phyloP scores from a whole-genome alignment of 2,329 filamentous ascomycete species.

The Cladosporium halotolerans region DNA sequence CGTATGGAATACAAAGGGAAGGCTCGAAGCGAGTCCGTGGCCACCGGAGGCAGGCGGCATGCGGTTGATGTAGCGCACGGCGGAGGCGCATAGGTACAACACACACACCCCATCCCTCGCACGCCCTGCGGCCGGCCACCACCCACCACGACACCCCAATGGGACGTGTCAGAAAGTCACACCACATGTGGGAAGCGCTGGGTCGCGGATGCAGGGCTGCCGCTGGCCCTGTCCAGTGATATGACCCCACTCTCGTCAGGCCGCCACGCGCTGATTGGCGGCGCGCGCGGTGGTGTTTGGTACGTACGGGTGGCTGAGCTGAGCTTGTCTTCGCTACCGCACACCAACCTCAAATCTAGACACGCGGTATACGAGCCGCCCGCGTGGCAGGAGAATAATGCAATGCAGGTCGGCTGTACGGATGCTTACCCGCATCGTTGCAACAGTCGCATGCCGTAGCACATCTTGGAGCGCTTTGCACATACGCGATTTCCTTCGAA shows the following conservation, averaged over 20 bases:
- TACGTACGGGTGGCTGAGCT: conserved; percentile 4
- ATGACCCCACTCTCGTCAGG: conserved; percentile 6
- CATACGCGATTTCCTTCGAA: not conserved
- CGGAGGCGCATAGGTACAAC: not conserved
- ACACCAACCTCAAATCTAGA: not conserved
- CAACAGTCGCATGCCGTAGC: not conserved
- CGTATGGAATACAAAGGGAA: too few species aligned
- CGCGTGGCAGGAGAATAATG: not conserved
- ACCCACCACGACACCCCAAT: not conserved
- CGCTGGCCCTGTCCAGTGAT: not conserved
- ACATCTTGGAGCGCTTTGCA: not conserved
- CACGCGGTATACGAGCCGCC: not conserved
- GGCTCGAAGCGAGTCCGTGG: not conserved
- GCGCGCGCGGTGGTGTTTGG: not conserved
- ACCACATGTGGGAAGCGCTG: not conserved
- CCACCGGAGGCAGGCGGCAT: conserved; percentile 8
- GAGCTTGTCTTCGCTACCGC: not conserved
- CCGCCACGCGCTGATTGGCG: not conserved
- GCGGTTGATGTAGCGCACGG: not conserved
- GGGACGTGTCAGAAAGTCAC: conserved; percentile 1
- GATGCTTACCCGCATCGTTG: not conserved
- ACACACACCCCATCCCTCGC: not conserved
- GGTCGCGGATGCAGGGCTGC: too few species aligned
- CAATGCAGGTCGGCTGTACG: not conserved
- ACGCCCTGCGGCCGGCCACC: not conserved